phyloP scores from a whole-genome alignment of 495 filamentous ascomycete genomes.

The Penicillium pulvis region DNA sequence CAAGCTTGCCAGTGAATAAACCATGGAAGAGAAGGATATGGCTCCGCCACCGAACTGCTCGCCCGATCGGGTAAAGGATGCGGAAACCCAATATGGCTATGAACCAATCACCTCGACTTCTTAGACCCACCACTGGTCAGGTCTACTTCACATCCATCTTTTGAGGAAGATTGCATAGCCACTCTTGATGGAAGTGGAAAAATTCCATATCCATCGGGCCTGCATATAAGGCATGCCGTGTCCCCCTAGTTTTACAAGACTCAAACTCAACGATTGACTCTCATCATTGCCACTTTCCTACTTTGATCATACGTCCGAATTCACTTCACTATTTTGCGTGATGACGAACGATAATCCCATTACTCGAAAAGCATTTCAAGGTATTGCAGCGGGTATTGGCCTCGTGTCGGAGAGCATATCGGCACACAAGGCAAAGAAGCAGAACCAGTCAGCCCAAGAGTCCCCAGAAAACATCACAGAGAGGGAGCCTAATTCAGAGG shows the following conservation, averaged over 20 bases:
- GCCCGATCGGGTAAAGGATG: neutral
- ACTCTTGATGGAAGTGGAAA: too few relatives aligned
- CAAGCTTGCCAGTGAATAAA: too few relatives aligned
- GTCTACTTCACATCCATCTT: neutral
- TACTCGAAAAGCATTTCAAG: conserved; percentile 3
- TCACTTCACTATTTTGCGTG: neutral
- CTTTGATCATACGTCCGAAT: neutral
- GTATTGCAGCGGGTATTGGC: conserved; percentile 5
- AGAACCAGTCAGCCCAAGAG: neutral
- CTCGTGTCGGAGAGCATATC: conserved; percentile 6
- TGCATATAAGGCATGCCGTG: neutral
- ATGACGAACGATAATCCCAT: neutral
- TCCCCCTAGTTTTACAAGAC: neutral
- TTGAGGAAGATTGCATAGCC: too few relatives aligned
- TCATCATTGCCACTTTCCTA: too few relatives aligned
- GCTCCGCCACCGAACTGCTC: neutral
- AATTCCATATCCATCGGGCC: neutral
- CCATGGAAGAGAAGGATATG: neutral
- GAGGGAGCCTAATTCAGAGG: neutral
- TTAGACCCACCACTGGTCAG: neutral
- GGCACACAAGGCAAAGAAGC: conserved; percentile 6
- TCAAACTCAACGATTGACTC: too few relatives aligned
- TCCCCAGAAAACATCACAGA: neutral
- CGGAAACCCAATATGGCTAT: neutral
- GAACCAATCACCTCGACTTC: neutral